phyloP scores from a whole-genome alignment of 371 early-diverging fungal genomes.

The Umbelopsis sp. region DNA sequence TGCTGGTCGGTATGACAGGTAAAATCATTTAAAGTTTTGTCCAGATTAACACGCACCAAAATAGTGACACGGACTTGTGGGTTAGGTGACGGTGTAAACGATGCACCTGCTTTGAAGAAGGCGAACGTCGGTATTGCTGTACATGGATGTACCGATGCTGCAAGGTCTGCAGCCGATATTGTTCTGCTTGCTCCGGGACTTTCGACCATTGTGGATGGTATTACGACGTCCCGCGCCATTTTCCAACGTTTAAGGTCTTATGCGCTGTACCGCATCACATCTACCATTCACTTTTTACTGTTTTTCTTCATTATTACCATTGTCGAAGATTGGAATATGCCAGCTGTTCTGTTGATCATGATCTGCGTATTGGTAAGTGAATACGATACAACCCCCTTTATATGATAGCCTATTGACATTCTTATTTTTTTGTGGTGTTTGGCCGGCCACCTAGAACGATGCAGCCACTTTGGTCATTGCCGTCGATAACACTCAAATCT shows the following conservation, averaged over 20 bases:
- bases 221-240: constrained; percentile 80
- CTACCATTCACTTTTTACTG: constrained; percentile 85
- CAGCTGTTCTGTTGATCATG: constrained; percentile 71
- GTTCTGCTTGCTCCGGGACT: constrained; percentile 85
- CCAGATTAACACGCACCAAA: too few relatives aligned
- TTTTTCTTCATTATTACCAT: constrained; percentile 86
- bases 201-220: constrained; percentile 85
- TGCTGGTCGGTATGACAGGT: constrained; percentile 85
- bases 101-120: constrained; percentile 88
- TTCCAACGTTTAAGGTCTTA: constrained; percentile 92
- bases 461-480: constrained; percentile 86
- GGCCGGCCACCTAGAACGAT: constrained; percentile 57
- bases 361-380: constrained; percentile 62
- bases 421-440: background rate
- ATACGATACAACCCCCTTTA: background rate
- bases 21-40: background rate
- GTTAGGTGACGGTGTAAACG: constrained; percentile 88
- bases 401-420: background rate
- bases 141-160: constrained; percentile 90
- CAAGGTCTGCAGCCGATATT: constrained; percentile 90
- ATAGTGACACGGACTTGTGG: too few relatives aligned
- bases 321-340: constrained; percentile 70
- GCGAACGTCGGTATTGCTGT: constrained; percentile 78
- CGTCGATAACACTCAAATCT: constrained; percentile 84
- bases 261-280: constrained; percentile 87